phyloP scores from a whole-genome alignment of 306 rosid genomes.

The Vigna trinervia region DNA sequence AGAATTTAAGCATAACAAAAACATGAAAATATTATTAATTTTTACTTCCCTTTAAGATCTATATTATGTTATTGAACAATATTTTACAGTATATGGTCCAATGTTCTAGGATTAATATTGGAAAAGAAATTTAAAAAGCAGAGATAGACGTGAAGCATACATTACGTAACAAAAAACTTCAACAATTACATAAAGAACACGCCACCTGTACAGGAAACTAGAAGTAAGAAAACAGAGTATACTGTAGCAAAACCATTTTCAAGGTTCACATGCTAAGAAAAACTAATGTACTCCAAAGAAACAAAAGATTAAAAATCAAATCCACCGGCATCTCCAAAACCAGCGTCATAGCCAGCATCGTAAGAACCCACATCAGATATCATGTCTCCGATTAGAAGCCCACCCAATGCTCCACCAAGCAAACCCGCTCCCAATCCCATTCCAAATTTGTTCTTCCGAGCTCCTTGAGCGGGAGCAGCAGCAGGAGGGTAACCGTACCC shows the following conservation, averaged over 20 bases:
- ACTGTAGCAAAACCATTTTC: background rate
- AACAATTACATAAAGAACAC: background rate
- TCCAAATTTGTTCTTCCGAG: conserved; percentile 54
- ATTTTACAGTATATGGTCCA: too few relatives aligned
- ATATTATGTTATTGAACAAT: too few relatives aligned
- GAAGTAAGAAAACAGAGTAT: background rate
- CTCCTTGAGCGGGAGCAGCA: conserved; percentile 36
- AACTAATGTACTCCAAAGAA: too few relatives aligned
- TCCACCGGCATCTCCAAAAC: conserved; percentile 48
- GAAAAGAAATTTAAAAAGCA: too few relatives aligned
- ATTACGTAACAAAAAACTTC: background rate
- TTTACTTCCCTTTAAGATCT: too few relatives aligned
- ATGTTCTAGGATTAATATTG: too few relatives aligned
- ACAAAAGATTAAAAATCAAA: conserved; percentile 14
- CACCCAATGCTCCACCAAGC: conserved; percentile 76
- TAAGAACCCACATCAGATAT: conserved; percentile 52
- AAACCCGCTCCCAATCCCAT: conserved; percentile 82
- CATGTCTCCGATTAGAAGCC: conserved; percentile 73
- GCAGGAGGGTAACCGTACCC: conserved; percentile 51
- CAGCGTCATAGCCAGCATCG: conserved; percentile 36
- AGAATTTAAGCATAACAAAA: too few relatives aligned
- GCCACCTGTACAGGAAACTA: background rate
- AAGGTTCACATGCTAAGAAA: background rate
- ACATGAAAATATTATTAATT: too few relatives aligned
- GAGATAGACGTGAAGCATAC: background rate